Base-by-base conservation (phyloP, 805 yeast genomes). In the Tetrapisispora fleetii region DNA sequence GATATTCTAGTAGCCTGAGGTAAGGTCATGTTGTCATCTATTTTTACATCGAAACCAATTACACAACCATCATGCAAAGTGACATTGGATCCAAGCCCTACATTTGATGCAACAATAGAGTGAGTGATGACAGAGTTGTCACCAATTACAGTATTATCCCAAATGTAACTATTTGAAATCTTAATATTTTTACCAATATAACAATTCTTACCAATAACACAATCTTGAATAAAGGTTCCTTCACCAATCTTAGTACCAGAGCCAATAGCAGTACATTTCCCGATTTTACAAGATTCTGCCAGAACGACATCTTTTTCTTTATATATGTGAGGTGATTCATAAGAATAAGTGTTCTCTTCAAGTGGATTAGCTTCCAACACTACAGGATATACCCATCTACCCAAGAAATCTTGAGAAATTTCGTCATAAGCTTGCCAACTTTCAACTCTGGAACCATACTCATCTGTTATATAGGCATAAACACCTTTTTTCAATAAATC, bases 401-500 rank as follows among this genome's bases (percentile, higher is more conserved):
- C 88, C 47, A 93, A 70, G 38, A 90, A 79, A 64, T 93, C 98
- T 65, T 86, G 93, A 16, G 95, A 79, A 16, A 93, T 80, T 11
- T 95, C 90, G 63, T 85, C 91, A 65, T 90, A 93, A 0, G 98
- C 88, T 61, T 86, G 86, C 83, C 93, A 83, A 62, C 91, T 84
- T 61, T 90, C 95, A n/a, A 88, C 98, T 62, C 99, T 78, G 1
- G 95, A 93, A 28, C 96, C 96, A 60, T 89, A 90, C 50, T 84
- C 82, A 47, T 80, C 82, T 18, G 93, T 77, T 41, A 90, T 79
- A 60, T 87, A 89, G 0, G 95, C 88, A 65, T 91, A 91, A 30
- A 93, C 85, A 48, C 90, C 85, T 63, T 93, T 91, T 54, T 89
- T 90, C 57, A 93, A 72, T 57, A 93, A 76, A 67, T 93, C 99